A percentile compares a stretch with the other conserved stretches of the same genome.
Evolutionary conservation across 352 stramenopile species (phyloP).

Genomic region (Phytopythium vexans): DNA sequence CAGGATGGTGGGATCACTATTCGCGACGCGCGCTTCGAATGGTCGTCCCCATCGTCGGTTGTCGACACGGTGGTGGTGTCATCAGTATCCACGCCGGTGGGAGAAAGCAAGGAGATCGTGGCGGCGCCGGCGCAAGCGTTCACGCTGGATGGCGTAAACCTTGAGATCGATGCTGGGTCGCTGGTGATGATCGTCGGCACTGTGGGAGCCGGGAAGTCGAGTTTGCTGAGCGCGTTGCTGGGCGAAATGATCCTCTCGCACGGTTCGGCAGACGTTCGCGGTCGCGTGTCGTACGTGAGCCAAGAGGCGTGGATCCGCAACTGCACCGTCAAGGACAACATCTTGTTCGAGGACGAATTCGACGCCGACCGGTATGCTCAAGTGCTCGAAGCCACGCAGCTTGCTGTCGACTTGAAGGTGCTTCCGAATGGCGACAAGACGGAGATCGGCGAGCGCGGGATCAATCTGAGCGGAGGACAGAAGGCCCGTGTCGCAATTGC

Average conservation of each 20-base stretch:
- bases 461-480: slow-evolving; percentile 92
- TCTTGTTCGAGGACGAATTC: slow-evolving; percentile 22
- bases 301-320: slow-evolving; percentile 92
- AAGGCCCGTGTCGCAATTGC: slow-evolving; percentile 81
- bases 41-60: slow-evolving; percentile 18
- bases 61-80: slow-evolving; percentile 68
- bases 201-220: slow-evolving; percentile 42
- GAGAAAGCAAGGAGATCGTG: slow-evolving; percentile 17
- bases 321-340: slow-evolving; percentile 64
- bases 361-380: slow-evolving; percentile 22
- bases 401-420: slow-evolving; percentile 76
- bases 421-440: slow-evolving; percentile 85
- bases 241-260: slow-evolving; percentile 30
- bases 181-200: slow-evolving; percentile 39
- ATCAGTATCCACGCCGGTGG: slow-evolving; percentile 40
- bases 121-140: too few species aligned
- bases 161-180: slow-evolving; percentile 52
- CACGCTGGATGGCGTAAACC: slow-evolving; percentile 29
- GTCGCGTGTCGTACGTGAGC: slow-evolving; percentile 63
- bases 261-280: slow-evolving; percentile 14
- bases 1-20: too few species aligned
- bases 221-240: slow-evolving; percentile 35
- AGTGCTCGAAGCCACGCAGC: slow-evolving; percentile 62
- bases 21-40: slow-evolving; percentile 21
- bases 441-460: slow-evolving; percentile 92